phyloP scores from a whole-genome alignment of 2,329 filamentous ascomycete genomes.

The Claviceps sp. region DNA sequence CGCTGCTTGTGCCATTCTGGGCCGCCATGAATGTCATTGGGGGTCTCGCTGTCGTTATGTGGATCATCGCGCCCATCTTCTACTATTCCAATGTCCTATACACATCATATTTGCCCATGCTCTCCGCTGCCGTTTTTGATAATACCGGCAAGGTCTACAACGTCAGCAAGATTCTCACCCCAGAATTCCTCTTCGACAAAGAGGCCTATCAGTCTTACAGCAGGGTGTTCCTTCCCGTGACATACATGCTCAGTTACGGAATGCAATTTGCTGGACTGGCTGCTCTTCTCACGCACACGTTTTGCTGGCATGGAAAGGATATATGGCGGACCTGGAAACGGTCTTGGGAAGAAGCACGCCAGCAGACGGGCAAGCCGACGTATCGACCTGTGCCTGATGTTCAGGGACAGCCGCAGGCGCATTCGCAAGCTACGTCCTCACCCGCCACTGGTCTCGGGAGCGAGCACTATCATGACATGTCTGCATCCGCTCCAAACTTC shows the following conservation, averaged over 20 bases:
- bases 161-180: slow-evolving; percentile 65
- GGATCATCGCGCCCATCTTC: slow-evolving; percentile 65
- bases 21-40: slow-evolving; percentile 74
- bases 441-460: slow-evolving; percentile 10
- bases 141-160: slow-evolving; percentile 71
- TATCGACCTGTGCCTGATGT: slow-evolving; percentile 36
- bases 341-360: slow-evolving; percentile 50
- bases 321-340: slow-evolving; percentile 66
- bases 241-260: slow-evolving; percentile 76
- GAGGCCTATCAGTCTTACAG: slow-evolving; percentile 71
- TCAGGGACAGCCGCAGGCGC: slow-evolving; percentile 6
- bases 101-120: slow-evolving; percentile 74
- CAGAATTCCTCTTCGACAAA: slow-evolving; percentile 65
- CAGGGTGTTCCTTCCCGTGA: slow-evolving; percentile 72
- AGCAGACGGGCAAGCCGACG: slow-evolving; percentile 27
- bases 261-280: slow-evolving; percentile 76
- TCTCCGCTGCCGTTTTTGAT: slow-evolving; percentile 76
- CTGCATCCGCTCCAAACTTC: slow-evolving; percentile 25
- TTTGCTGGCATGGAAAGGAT: slow-evolving; percentile 73
- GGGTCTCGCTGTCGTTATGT: slow-evolving; percentile 71
- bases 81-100: slow-evolving; percentile 73
- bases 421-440: slow-evolving; percentile 11
- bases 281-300: slow-evolving; percentile 66
- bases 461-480: slow-evolving; percentile 12
- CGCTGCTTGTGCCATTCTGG: slow-evolving; percentile 74